Base-by-base conservation (phyloP, 352 stramenopile species). In the Phytophthora cactorum region DNA sequence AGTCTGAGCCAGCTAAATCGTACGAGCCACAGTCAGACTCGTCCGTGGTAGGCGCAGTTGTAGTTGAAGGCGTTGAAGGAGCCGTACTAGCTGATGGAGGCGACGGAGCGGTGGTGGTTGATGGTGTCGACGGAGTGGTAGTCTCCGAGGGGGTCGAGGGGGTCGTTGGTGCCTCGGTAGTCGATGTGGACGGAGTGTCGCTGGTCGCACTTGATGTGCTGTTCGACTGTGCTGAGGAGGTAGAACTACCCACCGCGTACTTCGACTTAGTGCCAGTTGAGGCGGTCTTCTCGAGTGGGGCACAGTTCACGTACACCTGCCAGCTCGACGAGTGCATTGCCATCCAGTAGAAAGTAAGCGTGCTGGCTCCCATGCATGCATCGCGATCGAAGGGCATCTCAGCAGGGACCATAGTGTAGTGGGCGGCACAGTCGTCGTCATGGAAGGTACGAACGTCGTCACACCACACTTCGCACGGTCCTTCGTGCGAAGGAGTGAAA, bases 401-500 rank as follows among this genome's bases (percentile, higher is more conserved):
- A 7, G 76, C 70, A 2, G 76, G 70, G 0, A 55, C 60, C 27
- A 60, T 62, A 3, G 74, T 60, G 53, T 71, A 81, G 52, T 77
- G 63, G 0, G 59, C 55, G n/a, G 77, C 70, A 39, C 74, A 77
- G 43, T 87, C 74, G 27, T 66, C 56, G 64, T 78, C 64, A 45
- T 82, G 54, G 44, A 75, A 75, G 15, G 79, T 74, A 34, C 70
- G 60, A 32, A 38, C 68, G 41, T 81, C 66, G 34, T 83, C 76
- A 43, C 78, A 87, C 59, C 72, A 83, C 9, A 80, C 43, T 45
- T 82, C 76, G 27, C 75, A 81, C 25, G 78, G 78, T 5, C 74
- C 78, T 44, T 81, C 63, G 56, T 84, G 76, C 1, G 66, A 74
- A 27, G 62, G 34, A 10, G 74, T 79, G 62, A 84, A 82, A 15